Percentiles rank a stretch among this genome's conserved stretches.
These are phyloP conservation scores for Geotrichum citri-aurantii DNA, from an alignment of 1,139 yeast species.

Conservation along the genomic window DNA sequence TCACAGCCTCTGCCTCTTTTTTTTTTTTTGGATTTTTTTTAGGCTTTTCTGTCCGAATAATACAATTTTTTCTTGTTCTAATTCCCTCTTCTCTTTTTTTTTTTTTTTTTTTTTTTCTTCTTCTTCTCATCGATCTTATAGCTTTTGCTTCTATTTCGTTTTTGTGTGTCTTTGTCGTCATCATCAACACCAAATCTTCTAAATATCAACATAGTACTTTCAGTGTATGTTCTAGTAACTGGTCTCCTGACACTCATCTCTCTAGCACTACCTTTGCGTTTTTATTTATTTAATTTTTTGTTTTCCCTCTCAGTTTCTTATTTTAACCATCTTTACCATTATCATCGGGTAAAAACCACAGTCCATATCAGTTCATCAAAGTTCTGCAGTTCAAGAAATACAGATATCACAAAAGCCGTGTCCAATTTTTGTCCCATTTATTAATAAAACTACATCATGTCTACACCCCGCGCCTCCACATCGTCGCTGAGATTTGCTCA, in stretches of 20 bases:
- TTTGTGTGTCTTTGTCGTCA: not conserved
- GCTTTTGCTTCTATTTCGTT: not conserved
- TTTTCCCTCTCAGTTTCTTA: not conserved
- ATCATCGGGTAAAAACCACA: not conserved
- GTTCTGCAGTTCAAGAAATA: not conserved
- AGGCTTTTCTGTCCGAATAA: too few relatives aligned
- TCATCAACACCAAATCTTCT: not conserved
- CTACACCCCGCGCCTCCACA: slow-evolving; percentile 35
- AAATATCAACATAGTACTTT: not conserved
- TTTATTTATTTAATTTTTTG: too few relatives aligned
- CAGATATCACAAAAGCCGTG: not conserved
- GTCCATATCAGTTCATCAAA: not conserved
- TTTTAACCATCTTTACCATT: not conserved
- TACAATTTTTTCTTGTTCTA: not conserved
- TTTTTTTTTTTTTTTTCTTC: not conserved
- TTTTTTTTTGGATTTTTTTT: not conserved
- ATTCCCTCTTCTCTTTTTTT: not conserved
- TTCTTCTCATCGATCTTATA: not conserved
- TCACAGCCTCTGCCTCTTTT: not conserved
- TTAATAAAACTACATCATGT: slow-evolving; percentile 15
- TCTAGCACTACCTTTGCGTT: not conserved
- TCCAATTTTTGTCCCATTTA: not conserved
- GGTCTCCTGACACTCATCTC: not conserved
- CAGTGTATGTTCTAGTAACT: not conserved
- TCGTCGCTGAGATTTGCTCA: slow-evolving; percentile 47